Evolutionary conservation across 768 basidiomycete species (phyloP), one percentile per base, ranked within the genome.

Genomic region (Sistotremastrum niveocremeum): DNA sequence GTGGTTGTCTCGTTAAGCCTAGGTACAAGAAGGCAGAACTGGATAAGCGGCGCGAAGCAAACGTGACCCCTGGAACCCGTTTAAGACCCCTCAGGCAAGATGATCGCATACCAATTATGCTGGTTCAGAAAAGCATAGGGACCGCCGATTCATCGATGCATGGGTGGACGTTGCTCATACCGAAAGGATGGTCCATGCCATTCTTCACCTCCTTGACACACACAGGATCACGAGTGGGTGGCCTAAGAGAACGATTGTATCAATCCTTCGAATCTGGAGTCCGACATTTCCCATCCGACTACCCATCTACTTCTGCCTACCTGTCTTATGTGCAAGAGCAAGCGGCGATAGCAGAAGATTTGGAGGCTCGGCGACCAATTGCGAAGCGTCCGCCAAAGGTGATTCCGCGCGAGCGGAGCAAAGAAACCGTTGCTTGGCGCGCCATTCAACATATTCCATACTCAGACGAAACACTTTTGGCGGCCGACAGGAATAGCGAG

Each of bases 171-270:
- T 65, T 99, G 6, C 68, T 95, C 40, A 60, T 94, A 33, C 94
- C 94, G 3, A 68, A 77, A 1, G 90, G 88, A 8, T 98, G 91
- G 90, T 73, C 76, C 0, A 94, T 90, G 81, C 71, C 91, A 1
- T 89, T 98, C 64, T 77, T 86, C 51, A 71, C 71, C 37, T 93
- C 91, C 3, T 72, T 99, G 42, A 71, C 72, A 3, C 79, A 77
- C 60, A 90, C 91, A 0, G 83, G 84, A 20, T 86, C 85, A 2
- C 81, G 89, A 5, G 72, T 94, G 11, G 85, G 74, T 4, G 94
- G 93, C 2, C 82, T 91, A 55, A 76, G 81, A 31, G 89, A 97
- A 57, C 76, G 82, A 34, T 72, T 73, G 52, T 80, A 79, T 4
- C 89, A 94, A 54, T 68, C 76, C 36, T 88, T 85, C 54, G 94